Base-by-base conservation (phyloP, 2,329 filamentous ascomycete species). In the Ceratocystis cubensis region DNA sequence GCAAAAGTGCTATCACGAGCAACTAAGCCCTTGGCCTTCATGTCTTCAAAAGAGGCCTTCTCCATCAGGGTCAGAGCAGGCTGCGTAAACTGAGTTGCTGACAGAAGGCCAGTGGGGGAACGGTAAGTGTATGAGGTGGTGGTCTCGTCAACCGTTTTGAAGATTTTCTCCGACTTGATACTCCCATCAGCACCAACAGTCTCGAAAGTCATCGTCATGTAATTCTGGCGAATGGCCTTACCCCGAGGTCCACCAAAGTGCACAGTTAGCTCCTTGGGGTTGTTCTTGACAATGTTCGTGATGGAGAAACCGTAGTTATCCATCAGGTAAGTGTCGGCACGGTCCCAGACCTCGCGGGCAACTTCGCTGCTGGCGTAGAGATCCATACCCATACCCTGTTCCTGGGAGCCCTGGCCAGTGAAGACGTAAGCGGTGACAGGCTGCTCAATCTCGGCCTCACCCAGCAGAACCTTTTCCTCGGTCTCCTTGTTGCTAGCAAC, bases 321-420 rank as follows among this genome's bases (percentile, higher is more conserved):
- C 79, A 97, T 86, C 75, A 99, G 93, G 76, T 99, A 96, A 78
- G 90, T 95, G 78, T 99, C 94, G 63, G 94, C 95, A 69, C 91
- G 86, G 75, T 96, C 94, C 94, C 94, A 99, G 64, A 99, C 94
- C 72, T 96, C 93, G 79, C 91, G 92, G 69, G 94, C 95, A 22
- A 99, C 94, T 46, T 88, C 81, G 75, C 94, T 97, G 81, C 88
- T 96, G 73, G 83, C 88, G 76, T 99, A 99, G 64, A 99, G 82
- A 73, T 97, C 94, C 94, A 99, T 99, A 78, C 94, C 94, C 94
- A 99, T 99, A 69, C 94, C 94, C 76, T 99, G 94, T 77, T 99
- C 94, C 77, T 99, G 95, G 63, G 92, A 96, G 72, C 94, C 94
- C 77, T 99, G 94, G 66, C 94, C 94, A 70, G 95, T 99, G 78